phyloP scores from a whole-genome alignment of 305 asterid species.

The Fraxinus greggii region DNA sequence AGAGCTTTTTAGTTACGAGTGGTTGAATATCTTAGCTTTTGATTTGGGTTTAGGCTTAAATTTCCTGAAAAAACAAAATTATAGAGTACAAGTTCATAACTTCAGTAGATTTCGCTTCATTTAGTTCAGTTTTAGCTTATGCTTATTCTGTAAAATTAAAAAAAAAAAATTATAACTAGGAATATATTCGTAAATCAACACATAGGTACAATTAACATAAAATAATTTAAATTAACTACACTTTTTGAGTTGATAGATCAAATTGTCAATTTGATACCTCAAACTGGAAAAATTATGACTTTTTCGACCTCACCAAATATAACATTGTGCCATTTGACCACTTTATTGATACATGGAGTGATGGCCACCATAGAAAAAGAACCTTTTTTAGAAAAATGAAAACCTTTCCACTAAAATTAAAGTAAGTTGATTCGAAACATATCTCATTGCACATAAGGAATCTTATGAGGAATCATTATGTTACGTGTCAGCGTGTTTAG shows the following conservation, averaged over 20 bases:
- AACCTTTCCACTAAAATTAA: not conserved
- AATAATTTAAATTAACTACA: not conserved
- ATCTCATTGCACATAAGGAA: not conserved
- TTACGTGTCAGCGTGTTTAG: not conserved
- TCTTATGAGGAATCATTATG: not conserved
- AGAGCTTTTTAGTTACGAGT: not conserved
- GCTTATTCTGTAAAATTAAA: no score
- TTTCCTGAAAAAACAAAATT: no score
- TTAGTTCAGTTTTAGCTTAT: no score
- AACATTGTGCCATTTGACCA: not conserved
- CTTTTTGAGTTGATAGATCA: not conserved
- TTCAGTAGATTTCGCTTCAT: no score
- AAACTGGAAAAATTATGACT: not conserved
- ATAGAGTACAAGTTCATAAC: no score
- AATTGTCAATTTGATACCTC: not conserved
- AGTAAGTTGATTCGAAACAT: not conserved
- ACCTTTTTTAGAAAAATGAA: not conserved
- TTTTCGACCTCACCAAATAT: not conserved
- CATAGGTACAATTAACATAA: not conserved
- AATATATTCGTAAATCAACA: not conserved
- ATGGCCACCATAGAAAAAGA: not conserved
- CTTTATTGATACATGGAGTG: not conserved
- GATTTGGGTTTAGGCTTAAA: not conserved
- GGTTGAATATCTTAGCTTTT: no score
- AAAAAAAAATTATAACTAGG: no score